A percentile compares a stretch with the other conserved stretches of the same genome.
These are phyloP conservation scores for Malassezia sp. DNA, from an alignment of 1,284 basidiomycete species.

Conservation along the genomic window DNA sequence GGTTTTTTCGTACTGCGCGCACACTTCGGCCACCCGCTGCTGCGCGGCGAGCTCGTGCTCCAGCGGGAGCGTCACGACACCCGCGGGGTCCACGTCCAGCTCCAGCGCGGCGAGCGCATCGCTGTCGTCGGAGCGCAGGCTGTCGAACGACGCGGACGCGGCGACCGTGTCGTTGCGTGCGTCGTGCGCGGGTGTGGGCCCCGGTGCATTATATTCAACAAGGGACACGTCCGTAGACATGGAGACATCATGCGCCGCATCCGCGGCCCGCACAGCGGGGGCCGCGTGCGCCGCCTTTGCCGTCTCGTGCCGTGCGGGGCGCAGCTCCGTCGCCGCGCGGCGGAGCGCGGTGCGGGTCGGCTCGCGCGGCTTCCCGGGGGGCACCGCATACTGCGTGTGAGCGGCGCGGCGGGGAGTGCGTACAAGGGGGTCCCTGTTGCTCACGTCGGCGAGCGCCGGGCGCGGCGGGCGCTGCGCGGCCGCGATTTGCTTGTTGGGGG, in stretches of 20 bases:
- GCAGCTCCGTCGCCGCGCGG: no score
- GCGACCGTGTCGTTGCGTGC: neutral
- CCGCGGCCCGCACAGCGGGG: neutral
- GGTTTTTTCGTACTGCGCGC: constrained; percentile 27
- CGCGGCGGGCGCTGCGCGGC: constrained; percentile 3
- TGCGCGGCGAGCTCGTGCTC: constrained; percentile 36
- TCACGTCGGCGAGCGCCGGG: constrained; percentile 14
- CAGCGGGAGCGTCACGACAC: constrained; percentile 36
- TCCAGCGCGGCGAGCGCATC: constrained; percentile 17
- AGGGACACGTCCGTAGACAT: constrained; percentile 5
- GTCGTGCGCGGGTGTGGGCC: neutral
- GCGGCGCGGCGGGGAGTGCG: no score
- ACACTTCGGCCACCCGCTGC: constrained; percentile 31
- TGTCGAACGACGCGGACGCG: neutral
- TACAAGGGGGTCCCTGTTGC: constrained; percentile 13
- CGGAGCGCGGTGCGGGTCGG: no score
- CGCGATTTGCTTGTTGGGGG: constrained; percentile 1
- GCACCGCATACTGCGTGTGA: no score
- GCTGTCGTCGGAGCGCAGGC: constrained; percentile 9
- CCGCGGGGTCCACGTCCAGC: constrained; percentile 38
- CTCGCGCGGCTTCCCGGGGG: no score
- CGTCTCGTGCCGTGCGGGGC: no score
- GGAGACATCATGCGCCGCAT: constrained; percentile 1
- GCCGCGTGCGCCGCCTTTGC: neutral
- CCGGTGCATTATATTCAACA: no score